Conservation (phyloP, 2,329 filamentous ascomycete species). For the Ophiocordyceps sinensis region DNA sequence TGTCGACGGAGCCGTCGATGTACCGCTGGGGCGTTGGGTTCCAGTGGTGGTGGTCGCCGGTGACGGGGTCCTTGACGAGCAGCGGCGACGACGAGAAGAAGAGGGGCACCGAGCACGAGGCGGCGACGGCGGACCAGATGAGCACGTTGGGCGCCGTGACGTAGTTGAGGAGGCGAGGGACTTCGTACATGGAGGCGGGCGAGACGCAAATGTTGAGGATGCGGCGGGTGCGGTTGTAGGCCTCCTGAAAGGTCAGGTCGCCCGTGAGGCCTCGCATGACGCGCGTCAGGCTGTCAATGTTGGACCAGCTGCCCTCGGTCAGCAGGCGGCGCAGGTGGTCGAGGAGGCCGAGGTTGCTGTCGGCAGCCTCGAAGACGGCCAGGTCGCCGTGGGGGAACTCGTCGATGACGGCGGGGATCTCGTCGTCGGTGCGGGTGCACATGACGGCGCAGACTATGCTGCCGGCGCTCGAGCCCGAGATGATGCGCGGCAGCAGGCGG, state of each 20-base stretch:
- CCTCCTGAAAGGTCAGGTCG: conserved; percentile 88
- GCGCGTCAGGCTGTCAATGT: conserved; percentile 65
- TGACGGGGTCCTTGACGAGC: conserved; percentile 71
- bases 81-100: conserved; percentile 70
- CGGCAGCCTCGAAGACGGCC: conserved; percentile 58
- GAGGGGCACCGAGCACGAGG: conserved; percentile 83
- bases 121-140: conserved; percentile 93
- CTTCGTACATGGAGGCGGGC: conserved; percentile 71
- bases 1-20: conserved; percentile 92
- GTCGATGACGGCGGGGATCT: conserved; percentile 55
- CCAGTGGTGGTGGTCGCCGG: conserved; percentile 67
- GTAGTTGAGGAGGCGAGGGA: conserved; percentile 80
- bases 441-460: conserved; percentile 75
- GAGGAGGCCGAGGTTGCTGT: conserved; percentile 44
- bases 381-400: conserved; percentile 69
- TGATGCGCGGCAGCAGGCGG: conserved; percentile 65
- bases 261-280: conserved; percentile 74
- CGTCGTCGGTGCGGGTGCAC: conserved; percentile 63
- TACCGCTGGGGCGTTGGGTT: conserved; percentile 73
- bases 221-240: conserved; percentile 83
- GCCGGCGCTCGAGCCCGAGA: conserved; percentile 76
- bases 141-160: conserved; percentile 87
- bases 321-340: conserved; percentile 58
- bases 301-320: conserved; percentile 72
- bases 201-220: conserved; percentile 93